A percentile compares a stretch with the other conserved stretches of the same genome.
Evolutionary conservation across 2,329 filamentous ascomycete species (phyloP).

Genomic region (Polytolypa hystricis): DNA sequence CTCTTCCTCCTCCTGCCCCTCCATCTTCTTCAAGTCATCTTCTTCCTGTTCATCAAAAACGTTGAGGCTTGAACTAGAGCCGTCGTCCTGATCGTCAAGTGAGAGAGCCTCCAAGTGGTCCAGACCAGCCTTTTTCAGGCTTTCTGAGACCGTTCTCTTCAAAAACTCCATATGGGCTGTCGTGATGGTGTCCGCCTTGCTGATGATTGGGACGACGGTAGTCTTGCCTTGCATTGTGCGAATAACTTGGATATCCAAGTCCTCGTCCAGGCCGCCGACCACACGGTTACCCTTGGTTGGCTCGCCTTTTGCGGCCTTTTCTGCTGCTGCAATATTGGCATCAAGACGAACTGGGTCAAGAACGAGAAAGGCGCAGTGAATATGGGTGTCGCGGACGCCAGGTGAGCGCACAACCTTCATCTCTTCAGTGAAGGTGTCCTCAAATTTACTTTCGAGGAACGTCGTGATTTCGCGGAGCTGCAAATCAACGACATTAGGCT

Average conservation of each 20-base stretch:
- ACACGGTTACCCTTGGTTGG: slow-evolving; percentile 38
- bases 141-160: slow-evolving; percentile 83
- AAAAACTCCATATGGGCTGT: slow-evolving; percentile 84
- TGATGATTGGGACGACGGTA: slow-evolving; percentile 86
- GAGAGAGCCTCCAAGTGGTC: slow-evolving; percentile 82
- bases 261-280: slow-evolving; percentile 67
- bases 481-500: slow-evolving; percentile 89
- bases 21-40: slow-evolving; percentile 20
- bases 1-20: slow-evolving; percentile 14
- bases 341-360: slow-evolving; percentile 82
- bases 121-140: slow-evolving; percentile 71
- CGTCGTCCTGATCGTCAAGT: slow-evolving; percentile 62
- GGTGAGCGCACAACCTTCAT: slow-evolving; percentile 94
- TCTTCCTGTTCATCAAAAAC: slow-evolving; percentile 42
- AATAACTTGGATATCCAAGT: slow-evolving; percentile 81
- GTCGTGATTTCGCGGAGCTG: slow-evolving; percentile 83
- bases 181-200: slow-evolving; percentile 96
- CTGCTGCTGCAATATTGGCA: slow-evolving; percentile 61
- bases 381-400: slow-evolving; percentile 88
- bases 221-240: slow-evolving; percentile 85
- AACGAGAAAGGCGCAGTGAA: slow-evolving; percentile 87
- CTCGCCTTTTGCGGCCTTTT: slow-evolving; percentile 44
- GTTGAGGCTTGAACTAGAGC: slow-evolving; percentile 37
- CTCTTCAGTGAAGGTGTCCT: slow-evolving; percentile 94
- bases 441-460: slow-evolving; percentile 96